A percentile compares a stretch with the other conserved stretches of the same genome.
phyloP scores from a whole-genome alignment of 108 stramenopile species.

The Nannochloropsis salina region DNA sequence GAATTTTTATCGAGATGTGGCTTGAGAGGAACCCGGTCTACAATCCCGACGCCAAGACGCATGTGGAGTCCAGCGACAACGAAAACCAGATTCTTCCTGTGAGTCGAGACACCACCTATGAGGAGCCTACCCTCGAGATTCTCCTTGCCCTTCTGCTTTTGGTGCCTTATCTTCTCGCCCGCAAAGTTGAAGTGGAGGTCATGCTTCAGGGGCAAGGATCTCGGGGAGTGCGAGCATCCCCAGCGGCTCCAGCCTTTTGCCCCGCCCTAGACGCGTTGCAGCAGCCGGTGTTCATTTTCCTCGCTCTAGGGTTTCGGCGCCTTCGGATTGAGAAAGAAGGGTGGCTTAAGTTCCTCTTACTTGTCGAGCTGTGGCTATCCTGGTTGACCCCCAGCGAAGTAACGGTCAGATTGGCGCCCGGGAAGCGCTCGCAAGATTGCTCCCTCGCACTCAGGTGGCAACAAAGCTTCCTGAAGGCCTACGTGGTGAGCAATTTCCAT shows the following conservation, averaged over 20 bases:
- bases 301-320: neutral
- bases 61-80: neutral
- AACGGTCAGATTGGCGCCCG: neutral
- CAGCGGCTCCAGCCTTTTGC: neutral
- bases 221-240: neutral
- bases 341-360: neutral
- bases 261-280: slow-evolving; percentile 10
- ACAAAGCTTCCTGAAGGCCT: neutral
- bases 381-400: neutral
- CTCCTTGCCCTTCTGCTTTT: neutral
- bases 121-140: neutral
- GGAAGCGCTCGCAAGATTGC: neutral
- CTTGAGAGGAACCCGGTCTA: neutral
- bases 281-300: neutral
- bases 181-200: neutral
- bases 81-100: neutral
- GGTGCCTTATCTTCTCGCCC: neutral
- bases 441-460: neutral
- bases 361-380: neutral
- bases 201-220: neutral
- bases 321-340: neutral
- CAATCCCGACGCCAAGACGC: neutral
- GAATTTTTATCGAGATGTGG: slow-evolving; percentile 1
- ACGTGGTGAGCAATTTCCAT: neutral
- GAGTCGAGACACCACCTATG: neutral